Evolutionary conservation across 1,139 yeast genomes (phyloP).

Genomic region (Zhuliangozyma blackwelliae): DNA sequence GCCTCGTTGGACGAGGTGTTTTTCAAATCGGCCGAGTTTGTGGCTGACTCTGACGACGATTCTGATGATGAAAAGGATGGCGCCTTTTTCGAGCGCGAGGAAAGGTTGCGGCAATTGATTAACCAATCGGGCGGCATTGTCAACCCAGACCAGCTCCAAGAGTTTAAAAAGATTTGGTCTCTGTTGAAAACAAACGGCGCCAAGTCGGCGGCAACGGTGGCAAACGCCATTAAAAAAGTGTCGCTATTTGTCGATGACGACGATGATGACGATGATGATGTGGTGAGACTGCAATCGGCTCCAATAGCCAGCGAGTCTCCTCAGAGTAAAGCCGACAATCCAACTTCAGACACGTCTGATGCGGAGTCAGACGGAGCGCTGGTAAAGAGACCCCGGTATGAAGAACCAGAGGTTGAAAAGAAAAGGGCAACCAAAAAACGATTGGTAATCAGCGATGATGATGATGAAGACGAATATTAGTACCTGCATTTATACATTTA

Average conservation of each 20-base stretch:
- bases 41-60: constrained; percentile 65
- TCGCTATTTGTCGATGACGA: constrained; percentile 17
- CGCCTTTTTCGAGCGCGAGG: constrained; percentile 58
- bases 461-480: constrained; percentile 28
- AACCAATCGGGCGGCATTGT: constrained; percentile 39
- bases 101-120: constrained; percentile 42
- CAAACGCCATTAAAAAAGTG: constrained; percentile 20
- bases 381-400: constrained; percentile 3
- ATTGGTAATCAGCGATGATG: constrained; percentile 19
- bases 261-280: constrained; percentile 10
- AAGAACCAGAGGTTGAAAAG: constrained; percentile 1
- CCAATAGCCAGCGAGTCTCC: background rate
- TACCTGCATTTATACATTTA: constrained; percentile 8
- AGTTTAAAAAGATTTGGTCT: constrained; percentile 38
- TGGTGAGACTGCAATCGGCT: constrained; percentile 6
- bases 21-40: constrained; percentile 47
- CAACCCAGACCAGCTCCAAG: constrained; percentile 31
- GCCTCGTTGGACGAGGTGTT: constrained; percentile 14
- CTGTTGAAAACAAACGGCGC: constrained; percentile 15
- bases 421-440: constrained; percentile 10
- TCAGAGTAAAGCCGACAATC: background rate
- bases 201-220: constrained; percentile 16
- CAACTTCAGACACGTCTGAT: background rate
- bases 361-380: background rate
- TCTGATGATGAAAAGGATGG: constrained; percentile 55